Evolutionary conservation across 2,329 filamentous ascomycete genomes (phyloP).

Genomic region (Laburnicola sp.): DNA sequence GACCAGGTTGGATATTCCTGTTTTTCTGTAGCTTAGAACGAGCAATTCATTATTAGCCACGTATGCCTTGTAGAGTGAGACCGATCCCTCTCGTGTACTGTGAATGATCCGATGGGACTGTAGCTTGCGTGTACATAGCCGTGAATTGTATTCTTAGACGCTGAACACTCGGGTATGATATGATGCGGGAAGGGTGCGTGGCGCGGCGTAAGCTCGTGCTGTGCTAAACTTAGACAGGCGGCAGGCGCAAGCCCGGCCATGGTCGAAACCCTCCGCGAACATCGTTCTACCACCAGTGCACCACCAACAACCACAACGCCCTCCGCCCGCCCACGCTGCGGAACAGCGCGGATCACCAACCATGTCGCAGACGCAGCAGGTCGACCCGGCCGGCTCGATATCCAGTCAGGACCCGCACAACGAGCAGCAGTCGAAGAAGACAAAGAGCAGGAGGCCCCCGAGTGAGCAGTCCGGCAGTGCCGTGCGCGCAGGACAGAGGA

Average conservation of each 20-base stretch:
- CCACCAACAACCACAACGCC: constrained; percentile 19
- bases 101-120: not conserved
- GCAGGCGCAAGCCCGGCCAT: constrained; percentile 11
- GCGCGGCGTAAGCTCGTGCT: constrained; percentile 19
- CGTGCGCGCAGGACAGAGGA: constrained; percentile 9
- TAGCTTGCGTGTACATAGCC: too few species aligned
- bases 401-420: constrained; percentile 48
- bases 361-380: constrained; percentile 52
- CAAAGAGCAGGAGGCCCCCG: constrained; percentile 85
- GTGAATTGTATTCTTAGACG: too few species aligned
- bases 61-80: not conserved
- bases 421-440: constrained; percentile 59
- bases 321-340: constrained; percentile 26
- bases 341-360: constrained; percentile 35
- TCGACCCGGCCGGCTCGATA: constrained; percentile 50
- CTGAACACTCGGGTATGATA: constrained; percentile 13
- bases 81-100: not conserved
- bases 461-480: constrained; percentile 59
- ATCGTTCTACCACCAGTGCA: constrained; percentile 21
- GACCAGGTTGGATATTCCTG: constrained; percentile 13
- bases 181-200: constrained; percentile 26
- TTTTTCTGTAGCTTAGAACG: constrained; percentile 16
- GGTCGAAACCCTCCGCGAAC: constrained; percentile 8
- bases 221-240: constrained; percentile 15
- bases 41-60: constrained; percentile 7